phyloP scores from a whole-genome alignment of 257 asterid species.

The Przewalskia tangutica region DNA sequence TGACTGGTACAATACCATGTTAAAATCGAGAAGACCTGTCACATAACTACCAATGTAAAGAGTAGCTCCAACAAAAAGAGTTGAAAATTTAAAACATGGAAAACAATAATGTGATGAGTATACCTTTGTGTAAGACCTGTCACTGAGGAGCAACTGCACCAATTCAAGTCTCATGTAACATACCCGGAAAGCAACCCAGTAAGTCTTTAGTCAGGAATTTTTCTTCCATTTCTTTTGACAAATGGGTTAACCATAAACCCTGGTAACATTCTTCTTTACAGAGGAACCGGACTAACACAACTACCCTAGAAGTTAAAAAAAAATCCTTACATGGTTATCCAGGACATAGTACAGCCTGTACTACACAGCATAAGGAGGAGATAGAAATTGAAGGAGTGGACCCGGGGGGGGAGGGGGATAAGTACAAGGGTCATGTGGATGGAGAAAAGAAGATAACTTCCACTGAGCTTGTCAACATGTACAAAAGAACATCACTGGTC shows the following conservation, averaged over 20 bases:
- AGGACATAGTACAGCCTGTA: background rate
- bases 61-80: background rate
- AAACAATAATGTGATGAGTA: background rate
- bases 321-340: background rate
- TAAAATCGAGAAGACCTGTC: background rate
- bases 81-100: background rate
- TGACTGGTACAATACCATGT: background rate
- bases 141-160: background rate
- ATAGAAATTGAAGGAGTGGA: background rate
- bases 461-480: conserved; percentile 18
- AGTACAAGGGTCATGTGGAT: background rate
- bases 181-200: too few relatives aligned
- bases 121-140: background rate
- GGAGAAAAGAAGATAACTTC: background rate
- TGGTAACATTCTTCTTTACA: background rate
- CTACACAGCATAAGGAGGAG: background rate
- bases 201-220: too few relatives aligned
- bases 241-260: background rate
- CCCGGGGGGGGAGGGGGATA: background rate
- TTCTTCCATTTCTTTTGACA: too few relatives aligned
- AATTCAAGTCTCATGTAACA: background rate
- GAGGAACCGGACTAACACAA: background rate
- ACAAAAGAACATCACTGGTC: conserved; percentile 7
- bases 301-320: background rate
- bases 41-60: background rate